Base-by-base conservation (phyloP, 208 protist species). In the Leishmania turanica region DNA sequence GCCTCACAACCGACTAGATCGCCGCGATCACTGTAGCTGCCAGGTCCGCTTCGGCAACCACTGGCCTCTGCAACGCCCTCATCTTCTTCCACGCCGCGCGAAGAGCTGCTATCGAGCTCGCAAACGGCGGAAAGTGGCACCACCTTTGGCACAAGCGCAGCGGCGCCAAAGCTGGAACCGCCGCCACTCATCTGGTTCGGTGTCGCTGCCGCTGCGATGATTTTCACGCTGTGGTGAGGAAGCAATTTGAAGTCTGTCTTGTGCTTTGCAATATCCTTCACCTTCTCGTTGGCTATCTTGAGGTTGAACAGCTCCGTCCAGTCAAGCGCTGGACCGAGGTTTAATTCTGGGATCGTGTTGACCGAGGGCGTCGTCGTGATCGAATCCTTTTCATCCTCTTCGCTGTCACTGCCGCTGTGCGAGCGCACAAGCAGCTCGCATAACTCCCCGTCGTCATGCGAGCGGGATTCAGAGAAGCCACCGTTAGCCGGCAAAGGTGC, bases 101-200 rank as follows among this genome's bases (percentile, higher is more conserved):
- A 81, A 51, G 72, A 83, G 79, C 79, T 86, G 82, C 86, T 84
- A 79, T 86, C 82, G 34, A 86, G 75, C 75, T 88, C 78, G 3
- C 82, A 81, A 21, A 81, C 85, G 7, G 81, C 78, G 6, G 78
- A 82, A 21, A 86, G 82, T 1, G 85, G 82, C 40, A 86, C 51
- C 66, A 85, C 66, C 68, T 80, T 71, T 1, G 37, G 45, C 34
- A 47, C 66, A 34, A 77, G 42, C 40, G 24, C 19, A 3, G 42
- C 15, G 17, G 60, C 15, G 0, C 6, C 49, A 3, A 31, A 7
- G 15, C 27, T 47, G 3, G 42, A 64, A 68, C 51, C 21, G 21
- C 27, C 75, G 1, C 40, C 68, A 54, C 78, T 31, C 19, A 19
- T 24, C 15, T 17, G n/a, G 71, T 5, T 8, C 37, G 21, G 47